A percentile compares a stretch with the other conserved stretches of the same genome.
Conservation (phyloP, 768 basidiomycete species). For the Tephrocybe sp. region DNA sequence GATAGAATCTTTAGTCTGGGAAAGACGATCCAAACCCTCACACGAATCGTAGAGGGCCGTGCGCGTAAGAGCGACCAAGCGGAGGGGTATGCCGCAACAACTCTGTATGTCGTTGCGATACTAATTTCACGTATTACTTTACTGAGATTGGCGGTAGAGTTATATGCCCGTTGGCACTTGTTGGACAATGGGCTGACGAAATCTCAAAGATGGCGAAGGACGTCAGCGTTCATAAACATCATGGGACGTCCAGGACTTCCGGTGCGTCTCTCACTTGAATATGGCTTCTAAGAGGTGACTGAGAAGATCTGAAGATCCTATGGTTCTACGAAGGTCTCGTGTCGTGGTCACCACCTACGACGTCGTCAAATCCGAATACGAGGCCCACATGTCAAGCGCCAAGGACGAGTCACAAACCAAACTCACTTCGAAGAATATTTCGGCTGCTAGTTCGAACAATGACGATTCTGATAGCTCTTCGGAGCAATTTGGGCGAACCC, state of each 20-base stretch:
- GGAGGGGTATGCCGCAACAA: slow-evolving; percentile 69
- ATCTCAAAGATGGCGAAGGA: slow-evolving; percentile 66
- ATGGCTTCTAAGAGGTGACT: not conserved
- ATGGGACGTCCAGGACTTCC: slow-evolving; percentile 71
- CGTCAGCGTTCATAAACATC: slow-evolving; percentile 77
- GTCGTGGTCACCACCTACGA: slow-evolving; percentile 89
- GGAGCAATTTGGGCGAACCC: slow-evolving; percentile 43
- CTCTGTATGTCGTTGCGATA: slow-evolving; percentile 49
- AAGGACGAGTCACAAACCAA: slow-evolving; percentile 56
- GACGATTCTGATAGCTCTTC: slow-evolving; percentile 33
- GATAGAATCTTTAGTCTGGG: slow-evolving; percentile 50
- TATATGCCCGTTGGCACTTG: slow-evolving; percentile 82
- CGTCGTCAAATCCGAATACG: slow-evolving; percentile 78
- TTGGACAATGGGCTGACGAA: slow-evolving; percentile 90
- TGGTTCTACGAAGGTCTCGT: slow-evolving; percentile 48
- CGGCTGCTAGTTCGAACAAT: slow-evolving; percentile 33
- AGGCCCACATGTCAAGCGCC: slow-evolving; percentile 41
- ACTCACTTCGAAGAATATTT: slow-evolving; percentile 32
- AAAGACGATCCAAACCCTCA: slow-evolving; percentile 89
- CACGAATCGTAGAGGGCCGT: slow-evolving; percentile 81
- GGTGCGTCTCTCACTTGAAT: slow-evolving; percentile 35
- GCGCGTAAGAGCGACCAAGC: slow-evolving; percentile 66
- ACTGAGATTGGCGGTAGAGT: slow-evolving; percentile 48
- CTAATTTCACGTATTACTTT: not conserved
- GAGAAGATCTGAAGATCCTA: slow-evolving; percentile 45